These are phyloP conservation scores for Monosporozyma siamensis DNA, from an alignment of 805 yeast species.

Conservation along the genomic window DNA sequence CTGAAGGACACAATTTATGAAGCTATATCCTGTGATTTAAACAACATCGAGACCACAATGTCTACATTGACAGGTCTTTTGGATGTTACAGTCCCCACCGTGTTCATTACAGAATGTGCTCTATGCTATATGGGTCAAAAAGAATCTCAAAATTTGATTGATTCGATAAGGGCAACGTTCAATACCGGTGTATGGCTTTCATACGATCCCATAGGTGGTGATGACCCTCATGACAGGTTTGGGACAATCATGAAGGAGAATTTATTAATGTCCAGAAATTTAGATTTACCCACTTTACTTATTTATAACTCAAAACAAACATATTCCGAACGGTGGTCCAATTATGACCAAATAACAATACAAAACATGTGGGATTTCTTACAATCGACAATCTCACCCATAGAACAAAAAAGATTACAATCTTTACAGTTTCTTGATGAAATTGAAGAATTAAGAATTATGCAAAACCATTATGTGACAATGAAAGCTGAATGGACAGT, in stretches of 20 bases:
- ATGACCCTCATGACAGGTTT: conserved; percentile 32
- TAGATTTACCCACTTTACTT: conserved; percentile 35
- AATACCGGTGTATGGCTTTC: conserved; percentile 28
- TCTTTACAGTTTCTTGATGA: conserved; percentile 48
- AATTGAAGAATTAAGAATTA: conserved; percentile 44
- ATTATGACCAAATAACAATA: not conserved
- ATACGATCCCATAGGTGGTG: conserved; percentile 56
- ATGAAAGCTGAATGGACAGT: conserved; percentile 22
- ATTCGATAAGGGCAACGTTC: conserved; percentile 25
- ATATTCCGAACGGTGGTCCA: conserved; percentile 19
- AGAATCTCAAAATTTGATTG: conserved; percentile 34
- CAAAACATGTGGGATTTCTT: conserved; percentile 31
- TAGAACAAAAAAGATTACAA: conserved; percentile 36
- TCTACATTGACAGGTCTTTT: conserved; percentile 2
- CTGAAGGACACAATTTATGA: conserved; percentile 17
- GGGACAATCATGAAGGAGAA: conserved; percentile 49
- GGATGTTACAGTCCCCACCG: conserved; percentile 33
- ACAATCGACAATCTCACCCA: conserved; percentile 26
- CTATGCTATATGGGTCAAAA: conserved; percentile 42
- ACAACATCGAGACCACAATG: conserved; percentile 23
- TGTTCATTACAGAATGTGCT: conserved; percentile 50
- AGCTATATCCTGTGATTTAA: conserved; percentile 30
- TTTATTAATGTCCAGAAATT: conserved; percentile 38
- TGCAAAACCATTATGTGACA: conserved; percentile 46
- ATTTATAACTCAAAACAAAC: conserved; percentile 32